Evolutionary conservation across 345 rosid genomes (phyloP), one percentile per base, ranked within the genome.

Genomic region (Theobroma cacao): DNA sequence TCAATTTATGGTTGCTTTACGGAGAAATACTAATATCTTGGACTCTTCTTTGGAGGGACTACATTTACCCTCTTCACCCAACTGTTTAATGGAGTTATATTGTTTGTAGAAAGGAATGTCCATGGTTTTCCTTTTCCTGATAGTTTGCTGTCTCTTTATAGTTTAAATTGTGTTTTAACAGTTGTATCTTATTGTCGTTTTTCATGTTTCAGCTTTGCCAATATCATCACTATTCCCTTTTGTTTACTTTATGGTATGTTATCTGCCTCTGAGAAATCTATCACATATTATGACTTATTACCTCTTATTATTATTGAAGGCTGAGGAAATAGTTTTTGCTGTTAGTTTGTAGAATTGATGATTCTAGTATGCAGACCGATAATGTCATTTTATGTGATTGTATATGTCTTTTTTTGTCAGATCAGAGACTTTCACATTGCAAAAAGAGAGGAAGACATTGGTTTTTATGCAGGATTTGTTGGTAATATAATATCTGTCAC

Each of bases 141-240:
- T 41, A 28, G 18, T 24, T 22, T 50, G 1, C 52, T 38, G 13
- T 55, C 73, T 7, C 22, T 55, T 9, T n/a, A n/a, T n/a, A n/a
- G n/a, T n/a, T n/a, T 34, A 24, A 34, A 30, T 50, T 52, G n/a
- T 58, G 30, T 24, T 60, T 68, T 52, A 17, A 56, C 38, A 7
- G 15, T 60, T 3, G 8, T 45, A 45, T 43, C 72, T 63, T 50
- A 34, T 33, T 43, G 38, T 30, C 82, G 67, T 38, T 66, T 38
- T 66, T 40, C 5, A 13, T 50, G 64, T 72, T 82, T 84, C 98
- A 93, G 97, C 94, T 83, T 80, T 93, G 85, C 97, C 89, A 7
- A 90, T 82, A 77, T 84, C 96, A 24, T 91, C 94, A 20, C 91
- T 93, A 5, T 93, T 93, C 74, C 98, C 98, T 7, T 93, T 90